phyloP scores from a whole-genome alignment of 2,329 filamentous ascomycete genomes.

The Neonectria ditissima region DNA sequence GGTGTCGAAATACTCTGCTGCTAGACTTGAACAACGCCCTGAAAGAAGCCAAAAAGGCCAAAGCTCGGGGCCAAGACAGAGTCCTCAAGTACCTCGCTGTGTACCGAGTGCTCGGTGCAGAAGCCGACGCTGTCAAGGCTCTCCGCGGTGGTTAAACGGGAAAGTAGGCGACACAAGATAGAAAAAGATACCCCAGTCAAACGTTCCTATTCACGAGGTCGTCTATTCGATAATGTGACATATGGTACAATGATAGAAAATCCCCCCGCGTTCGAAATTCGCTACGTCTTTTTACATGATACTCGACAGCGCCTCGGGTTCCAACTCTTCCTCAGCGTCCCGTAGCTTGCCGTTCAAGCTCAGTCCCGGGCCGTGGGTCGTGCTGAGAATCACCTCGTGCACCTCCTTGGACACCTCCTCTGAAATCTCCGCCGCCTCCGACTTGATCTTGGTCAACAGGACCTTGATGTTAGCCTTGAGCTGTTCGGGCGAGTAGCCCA shows the following conservation, averaged over 20 bases:
- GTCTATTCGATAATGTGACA: slow-evolving; percentile 47
- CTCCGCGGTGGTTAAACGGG: slow-evolving; percentile 54
- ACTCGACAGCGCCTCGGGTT: slow-evolving; percentile 63
- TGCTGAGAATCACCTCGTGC: slow-evolving; percentile 81
- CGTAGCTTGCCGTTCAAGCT: slow-evolving; percentile 85
- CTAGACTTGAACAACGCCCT: slow-evolving; percentile 66
- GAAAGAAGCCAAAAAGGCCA: slow-evolving; percentile 58
- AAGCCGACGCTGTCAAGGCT: slow-evolving; percentile 63
- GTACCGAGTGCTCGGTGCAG: slow-evolving; percentile 65
- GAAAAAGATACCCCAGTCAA: slow-evolving; percentile 47
- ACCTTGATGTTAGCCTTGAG: slow-evolving; percentile 85
- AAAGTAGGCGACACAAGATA: slow-evolving; percentile 30
- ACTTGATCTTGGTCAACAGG: slow-evolving; percentile 81
- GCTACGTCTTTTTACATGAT: slow-evolving; percentile 60
- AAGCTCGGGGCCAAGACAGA: slow-evolving; percentile 56
- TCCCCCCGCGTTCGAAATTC: slow-evolving; percentile 18
- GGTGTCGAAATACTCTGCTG: slow-evolving; percentile 68
- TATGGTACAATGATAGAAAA: slow-evolving; percentile 55
- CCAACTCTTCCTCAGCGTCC: slow-evolving; percentile 68
- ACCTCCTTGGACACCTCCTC: slow-evolving; percentile 59
- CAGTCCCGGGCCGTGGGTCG: slow-evolving; percentile 88
- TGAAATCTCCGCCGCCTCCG: slow-evolving; percentile 79
- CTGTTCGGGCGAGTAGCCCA: slow-evolving; percentile 89
- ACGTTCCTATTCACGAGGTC: slow-evolving; percentile 28
- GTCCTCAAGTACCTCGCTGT: slow-evolving; percentile 65